Evolutionary conservation across 352 stramenopile species (phyloP).

Genomic region (Nothophytophthora sp.): DNA sequence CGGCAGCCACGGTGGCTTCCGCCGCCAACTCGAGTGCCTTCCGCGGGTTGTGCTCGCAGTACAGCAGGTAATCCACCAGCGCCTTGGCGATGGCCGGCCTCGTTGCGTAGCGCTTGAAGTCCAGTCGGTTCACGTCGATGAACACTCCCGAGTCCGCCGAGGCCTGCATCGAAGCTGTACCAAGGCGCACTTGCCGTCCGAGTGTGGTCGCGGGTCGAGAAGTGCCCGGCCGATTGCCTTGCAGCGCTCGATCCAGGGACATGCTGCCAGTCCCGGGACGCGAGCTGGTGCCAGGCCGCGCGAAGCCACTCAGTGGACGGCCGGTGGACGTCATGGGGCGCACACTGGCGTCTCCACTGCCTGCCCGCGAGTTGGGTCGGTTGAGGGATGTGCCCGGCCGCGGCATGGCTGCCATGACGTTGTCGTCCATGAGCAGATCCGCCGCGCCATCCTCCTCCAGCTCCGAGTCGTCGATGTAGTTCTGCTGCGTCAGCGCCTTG

Average conservation of each 20-base stretch:
- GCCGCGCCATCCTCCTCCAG: slow-evolving; percentile 91
- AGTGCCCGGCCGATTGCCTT: slow-evolving; percentile 76
- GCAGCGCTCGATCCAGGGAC: slow-evolving; percentile 74
- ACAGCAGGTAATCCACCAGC: slow-evolving; percentile 92
- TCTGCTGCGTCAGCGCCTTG: slow-evolving; percentile 85
- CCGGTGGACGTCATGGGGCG: slow-evolving; percentile 87
- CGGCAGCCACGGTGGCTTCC: slow-evolving; percentile 83
- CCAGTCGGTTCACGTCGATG: slow-evolving; percentile 90
- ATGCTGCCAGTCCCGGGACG: slow-evolving; percentile 69
- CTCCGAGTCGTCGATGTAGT: slow-evolving; percentile 93
- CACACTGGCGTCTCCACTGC: slow-evolving; percentile 61
- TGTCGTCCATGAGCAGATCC: slow-evolving; percentile 93
- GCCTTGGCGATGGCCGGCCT: slow-evolving; percentile 85
- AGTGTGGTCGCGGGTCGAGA: slow-evolving; percentile 89
- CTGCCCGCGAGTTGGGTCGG: slow-evolving; percentile 64
- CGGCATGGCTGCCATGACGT: slow-evolving; percentile 88
- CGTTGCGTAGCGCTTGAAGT: slow-evolving; percentile 90
- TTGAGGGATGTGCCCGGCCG: slow-evolving; percentile 90
- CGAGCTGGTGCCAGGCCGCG: slow-evolving; percentile 76
- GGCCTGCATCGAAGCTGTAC: slow-evolving; percentile 89
- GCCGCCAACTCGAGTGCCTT: slow-evolving; percentile 92
- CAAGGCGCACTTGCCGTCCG: slow-evolving; percentile 88
- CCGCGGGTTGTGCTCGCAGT: slow-evolving; percentile 92
- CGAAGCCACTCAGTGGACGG: slow-evolving; percentile 87
- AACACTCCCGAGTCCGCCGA: slow-evolving; percentile 66